Percentiles rank a stretch among this genome's conserved stretches.
phyloP scores from a whole-genome alignment of 78 protist species.

The Protostelium mycophagum region DNA sequence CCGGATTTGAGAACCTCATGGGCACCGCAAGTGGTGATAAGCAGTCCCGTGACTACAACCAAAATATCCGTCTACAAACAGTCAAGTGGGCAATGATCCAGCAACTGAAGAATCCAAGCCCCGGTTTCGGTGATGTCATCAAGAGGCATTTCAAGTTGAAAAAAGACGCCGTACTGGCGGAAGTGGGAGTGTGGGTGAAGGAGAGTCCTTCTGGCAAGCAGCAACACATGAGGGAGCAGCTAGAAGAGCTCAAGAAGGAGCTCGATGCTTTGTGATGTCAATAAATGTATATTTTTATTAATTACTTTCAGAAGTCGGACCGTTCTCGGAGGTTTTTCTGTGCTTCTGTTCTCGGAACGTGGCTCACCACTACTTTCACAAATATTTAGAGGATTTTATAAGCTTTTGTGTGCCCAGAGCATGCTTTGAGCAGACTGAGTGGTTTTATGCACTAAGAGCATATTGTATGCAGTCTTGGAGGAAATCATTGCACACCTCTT shows the following conservation, averaged over 20 bases:
- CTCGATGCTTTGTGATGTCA: background rate
- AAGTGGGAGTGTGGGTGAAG: background rate
- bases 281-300: too few species aligned
- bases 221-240: background rate
- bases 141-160: constrained; percentile 27
- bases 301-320: too few species aligned
- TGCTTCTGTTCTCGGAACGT: too few species aligned
- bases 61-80: constrained; percentile 34
- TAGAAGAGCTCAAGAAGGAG: background rate
- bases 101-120: constrained; percentile 34
- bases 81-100: constrained; percentile 57
- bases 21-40: constrained; percentile 29
- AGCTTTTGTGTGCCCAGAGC: too few species aligned
- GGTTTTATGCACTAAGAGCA: too few species aligned
- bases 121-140: constrained; percentile 45
- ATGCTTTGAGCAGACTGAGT: too few species aligned
- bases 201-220: background rate
- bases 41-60: constrained; percentile 20
- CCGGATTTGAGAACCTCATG: constrained; percentile 64
- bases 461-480: too few species aligned
- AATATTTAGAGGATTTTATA: too few species aligned
- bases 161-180: background rate
- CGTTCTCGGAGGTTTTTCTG: too few species aligned
- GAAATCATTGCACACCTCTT: too few species aligned
- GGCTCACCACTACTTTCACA: too few species aligned